Base-by-base conservation (phyloP, 2,329 filamentous ascomycete genomes). In the Cadophora sp. region DNA sequence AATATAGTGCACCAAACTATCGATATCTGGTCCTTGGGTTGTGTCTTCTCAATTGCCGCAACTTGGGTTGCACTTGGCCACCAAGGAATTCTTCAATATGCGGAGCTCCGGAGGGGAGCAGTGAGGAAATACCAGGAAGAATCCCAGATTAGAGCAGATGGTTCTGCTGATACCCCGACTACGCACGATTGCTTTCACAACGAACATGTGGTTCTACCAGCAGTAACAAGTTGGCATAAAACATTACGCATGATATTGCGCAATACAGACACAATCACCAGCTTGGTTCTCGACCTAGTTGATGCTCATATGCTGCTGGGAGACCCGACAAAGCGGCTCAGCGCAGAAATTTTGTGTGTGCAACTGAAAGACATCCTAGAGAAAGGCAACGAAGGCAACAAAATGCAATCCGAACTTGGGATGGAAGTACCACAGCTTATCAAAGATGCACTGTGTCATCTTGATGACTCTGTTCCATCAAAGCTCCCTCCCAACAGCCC, bases 21-120 rank as follows among this genome's bases (percentile, higher is more conserved):
- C 9, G 80, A 82, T 55, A 77, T 75, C 0, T 82, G 80, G 80
- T 81, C 80, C 2, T 67, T 79, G 8, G 78, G 77, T 0, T 81
- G 80, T 50, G 78, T 81, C 0, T 68, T 81, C 24, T 81, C 80
- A 0, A 69, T 78, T 0, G 76, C 77, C 4, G 80, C 79, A 1
- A 80, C 79, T 0, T 81, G 79, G 74, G 71, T 78, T 7, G 74
- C 79, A 0, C 64, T 80, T 1, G 80, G 79, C 0, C 67, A 64
- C n/a, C 45, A 76, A 59, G 79, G 79, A 3, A 68, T 80, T 3
- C 48, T 62, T 78, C 27, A 73, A 77, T 22, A 76, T 77, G 36
- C 36, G 36, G 36, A 39, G 11, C 36, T 39, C 11, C 36, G 36
- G 11, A 39, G 36, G 11, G 36, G 11, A 39, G 36, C 36, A 39